A percentile compares a stretch with the other conserved stretches of the same genome.
Evolutionary conservation across 495 filamentous ascomycete species (phyloP).

Genomic region (Pyrenula aspistea): DNA sequence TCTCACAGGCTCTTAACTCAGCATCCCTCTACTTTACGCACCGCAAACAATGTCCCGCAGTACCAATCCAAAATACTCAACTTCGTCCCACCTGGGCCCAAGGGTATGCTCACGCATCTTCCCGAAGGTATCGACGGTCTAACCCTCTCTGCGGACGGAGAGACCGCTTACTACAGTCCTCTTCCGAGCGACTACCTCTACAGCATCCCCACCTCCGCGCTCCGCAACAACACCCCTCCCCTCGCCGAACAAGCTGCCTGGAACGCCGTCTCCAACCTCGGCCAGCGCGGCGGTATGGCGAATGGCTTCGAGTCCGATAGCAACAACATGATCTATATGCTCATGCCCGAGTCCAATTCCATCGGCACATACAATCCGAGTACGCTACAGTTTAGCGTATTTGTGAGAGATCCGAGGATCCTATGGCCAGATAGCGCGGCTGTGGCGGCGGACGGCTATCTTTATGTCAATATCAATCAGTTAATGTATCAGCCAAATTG

Average conservation of each 20-base stretch:
- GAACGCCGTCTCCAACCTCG: constrained; percentile 20
- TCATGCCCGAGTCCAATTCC: constrained; percentile 26
- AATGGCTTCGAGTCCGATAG: constrained; percentile 25
- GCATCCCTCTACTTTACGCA: constrained; percentile 21
- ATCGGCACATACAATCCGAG: constrained; percentile 22
- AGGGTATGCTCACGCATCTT: constrained; percentile 8
- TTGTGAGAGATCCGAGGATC: constrained; percentile 26
- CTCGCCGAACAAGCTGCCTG: constrained; percentile 21
- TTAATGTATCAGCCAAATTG: constrained; percentile 23
- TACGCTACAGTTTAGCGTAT: constrained; percentile 16
- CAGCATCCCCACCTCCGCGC: constrained; percentile 16
- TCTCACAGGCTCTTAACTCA: constrained; percentile 25
- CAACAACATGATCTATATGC: constrained; percentile 24
- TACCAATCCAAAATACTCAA: constrained; percentile 23
- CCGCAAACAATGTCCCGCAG: constrained; percentile 16
- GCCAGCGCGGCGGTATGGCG: constrained; percentile 23
- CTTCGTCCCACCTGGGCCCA: constrained; percentile 7
- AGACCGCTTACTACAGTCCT: constrained; percentile 23
- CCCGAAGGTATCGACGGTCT: constrained; percentile 25
- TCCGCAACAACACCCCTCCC: constrained; percentile 15
- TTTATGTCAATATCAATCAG: constrained; percentile 32
- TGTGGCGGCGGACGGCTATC: constrained; percentile 22
- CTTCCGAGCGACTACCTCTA: constrained; percentile 21
- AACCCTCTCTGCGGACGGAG: constrained; percentile 21
- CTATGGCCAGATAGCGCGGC: constrained; percentile 26